Base-by-base conservation (phyloP, 1,284 basidiomycete species). In the Boletus austroedulis region DNA sequence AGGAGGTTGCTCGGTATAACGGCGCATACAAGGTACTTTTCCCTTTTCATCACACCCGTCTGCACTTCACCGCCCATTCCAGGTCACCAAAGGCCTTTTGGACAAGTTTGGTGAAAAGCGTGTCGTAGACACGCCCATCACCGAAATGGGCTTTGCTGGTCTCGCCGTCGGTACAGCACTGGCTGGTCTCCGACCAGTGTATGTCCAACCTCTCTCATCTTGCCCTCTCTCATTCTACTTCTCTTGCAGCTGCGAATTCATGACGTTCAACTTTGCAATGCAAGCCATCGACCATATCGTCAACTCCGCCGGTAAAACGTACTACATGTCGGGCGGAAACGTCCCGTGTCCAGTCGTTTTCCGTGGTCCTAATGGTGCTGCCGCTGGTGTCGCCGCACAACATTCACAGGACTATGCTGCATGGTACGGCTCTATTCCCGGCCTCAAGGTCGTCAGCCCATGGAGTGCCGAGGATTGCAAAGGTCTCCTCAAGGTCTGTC, bases 91-190 rank as follows among this genome's bases (percentile, higher is more conserved):
- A 80, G 97, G 97, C 60, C 85, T 99, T 28, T 83, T 98, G 66
- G 97, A 99, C 85, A 99, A 99, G 82, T 99, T 98, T 66, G 97
- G 97, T 66, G 96, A 98, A 81, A 95, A 93, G 80, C 91, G 97
- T 62, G 97, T 99, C 60, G 90, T 99, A 60, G 97, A 99, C 77
- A 96, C 94, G 1, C 94, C 94, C 62, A 98, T 98, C 72, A 98
- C 95, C 49, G 97, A 99, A 79, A 94, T 96, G 86, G 97, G 97
- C 75, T 99, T 99, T 78, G 90, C 94, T 73, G 97, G 97, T 81
- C 75, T 99, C 58, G 97, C 97, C 14, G 90, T 95, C 63, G 97
- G 97, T 75, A 89, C 97, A 60, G 97, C 93, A 53, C 84, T 99
- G 50, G 86, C 94, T 66, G 97, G 97, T 71, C 86, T 99, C 55